phyloP scores from a whole-genome alignment of 192 early-diverging fungal genomes.

The Entomortierella parvispora region DNA sequence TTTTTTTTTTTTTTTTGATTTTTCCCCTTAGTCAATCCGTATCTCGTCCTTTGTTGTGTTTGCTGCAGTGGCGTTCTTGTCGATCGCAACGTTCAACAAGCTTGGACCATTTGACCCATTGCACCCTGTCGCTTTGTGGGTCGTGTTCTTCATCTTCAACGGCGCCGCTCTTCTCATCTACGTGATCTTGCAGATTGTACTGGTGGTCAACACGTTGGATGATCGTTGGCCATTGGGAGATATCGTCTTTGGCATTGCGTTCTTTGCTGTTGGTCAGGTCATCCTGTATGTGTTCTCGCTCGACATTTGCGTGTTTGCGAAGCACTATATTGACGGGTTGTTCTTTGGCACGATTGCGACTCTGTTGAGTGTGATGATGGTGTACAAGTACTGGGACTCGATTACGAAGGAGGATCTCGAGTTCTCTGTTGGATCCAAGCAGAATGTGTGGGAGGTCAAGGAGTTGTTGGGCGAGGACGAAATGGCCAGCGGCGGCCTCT shows the following conservation, averaged over 20 bases:
- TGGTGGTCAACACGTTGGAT: constrained; percentile 85
- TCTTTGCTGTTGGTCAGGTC: constrained; percentile 81
- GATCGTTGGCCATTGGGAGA: constrained; percentile 91
- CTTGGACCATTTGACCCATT: constrained; percentile 62
- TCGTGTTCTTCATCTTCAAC: constrained; percentile 79
- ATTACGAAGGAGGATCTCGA: constrained; percentile 94
- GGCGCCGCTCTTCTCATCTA: constrained; percentile 79
- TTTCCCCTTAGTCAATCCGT: constrained; percentile 72
- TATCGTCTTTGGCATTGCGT: constrained; percentile 80
- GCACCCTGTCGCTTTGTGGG: constrained; percentile 72
- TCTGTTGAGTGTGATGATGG: constrained; percentile 91
- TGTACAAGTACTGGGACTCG: constrained; percentile 95
- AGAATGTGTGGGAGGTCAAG: constrained; percentile 86
- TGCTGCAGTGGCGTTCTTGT: constrained; percentile 68
- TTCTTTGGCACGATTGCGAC: constrained; percentile 88
- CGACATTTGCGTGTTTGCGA: constrained; percentile 77
- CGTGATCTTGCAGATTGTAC: constrained; percentile 82
- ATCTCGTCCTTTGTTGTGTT: constrained; percentile 78
- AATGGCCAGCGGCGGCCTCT: constrained; percentile 26
- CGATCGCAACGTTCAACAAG: constrained; percentile 73
- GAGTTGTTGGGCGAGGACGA: constrained; percentile 71
- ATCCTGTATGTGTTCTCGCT: constrained; percentile 75
- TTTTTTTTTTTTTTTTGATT: background rate
- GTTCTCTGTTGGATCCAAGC: constrained; percentile 86
- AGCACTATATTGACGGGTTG: constrained; percentile 92